A percentile compares a stretch with the other conserved stretches of the same genome.
Conservation (phyloP, 1,139 yeast species). For the Protomyces pachydermus region DNA sequence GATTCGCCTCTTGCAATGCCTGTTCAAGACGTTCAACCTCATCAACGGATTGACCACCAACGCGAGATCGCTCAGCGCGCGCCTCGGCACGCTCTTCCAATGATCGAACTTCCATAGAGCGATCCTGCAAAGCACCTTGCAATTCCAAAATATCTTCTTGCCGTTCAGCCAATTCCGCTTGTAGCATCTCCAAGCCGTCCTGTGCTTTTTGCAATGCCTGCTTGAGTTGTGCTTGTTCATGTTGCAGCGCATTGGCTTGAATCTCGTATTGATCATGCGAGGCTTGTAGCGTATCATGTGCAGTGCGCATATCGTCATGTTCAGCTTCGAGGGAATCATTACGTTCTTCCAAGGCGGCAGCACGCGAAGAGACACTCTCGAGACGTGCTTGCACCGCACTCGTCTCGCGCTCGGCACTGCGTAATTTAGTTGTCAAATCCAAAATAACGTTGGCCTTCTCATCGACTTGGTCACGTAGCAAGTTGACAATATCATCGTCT, state of each 20-base stretch:
- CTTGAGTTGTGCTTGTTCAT: neutral
- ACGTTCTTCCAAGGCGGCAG: constrained; percentile 10
- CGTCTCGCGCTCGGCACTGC: constrained; percentile 5
- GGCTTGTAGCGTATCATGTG: constrained; percentile 7
- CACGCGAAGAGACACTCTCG: constrained; percentile 6
- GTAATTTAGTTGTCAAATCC: constrained; percentile 13
- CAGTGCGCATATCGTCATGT: neutral
- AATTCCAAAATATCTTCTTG: constrained; percentile 32
- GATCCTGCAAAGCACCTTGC: constrained; percentile 27
- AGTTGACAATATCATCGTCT: constrained; percentile 1
- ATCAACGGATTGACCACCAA: neutral
- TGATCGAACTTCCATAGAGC: constrained; percentile 13
- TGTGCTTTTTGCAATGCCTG: neutral
- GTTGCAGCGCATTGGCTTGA: neutral
- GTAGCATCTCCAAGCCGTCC: constrained; percentile 63
- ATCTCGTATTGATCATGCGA: neutral
- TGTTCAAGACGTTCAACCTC: constrained; percentile 7
- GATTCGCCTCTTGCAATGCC: constrained; percentile 29
- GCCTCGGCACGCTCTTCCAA: constrained; percentile 3
- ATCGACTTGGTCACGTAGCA: constrained; percentile 8
- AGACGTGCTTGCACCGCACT: neutral
- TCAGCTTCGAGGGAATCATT: constrained; percentile 21
- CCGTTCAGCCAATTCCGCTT: constrained; percentile 45
- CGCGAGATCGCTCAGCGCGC: neutral
- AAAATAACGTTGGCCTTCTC: constrained; percentile 22